Base-by-base conservation (phyloP, 2,329 filamentous ascomycete species). In the Onygenales sp. region DNA sequence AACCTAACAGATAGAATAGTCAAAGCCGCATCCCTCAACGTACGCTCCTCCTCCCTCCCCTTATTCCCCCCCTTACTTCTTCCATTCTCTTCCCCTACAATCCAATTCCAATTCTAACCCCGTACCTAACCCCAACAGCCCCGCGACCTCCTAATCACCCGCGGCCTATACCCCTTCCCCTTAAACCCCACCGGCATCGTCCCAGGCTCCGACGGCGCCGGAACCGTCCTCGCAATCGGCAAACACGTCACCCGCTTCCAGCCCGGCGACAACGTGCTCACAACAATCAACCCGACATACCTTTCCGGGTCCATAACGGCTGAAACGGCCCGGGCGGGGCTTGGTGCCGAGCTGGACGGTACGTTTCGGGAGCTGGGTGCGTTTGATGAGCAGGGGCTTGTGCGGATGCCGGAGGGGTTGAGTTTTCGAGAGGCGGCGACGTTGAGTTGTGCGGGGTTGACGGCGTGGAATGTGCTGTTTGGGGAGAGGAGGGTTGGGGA, bases 391-490 rank as follows among this genome's bases (percentile, higher is more conserved):
- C 50, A 46, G 11, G 50, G 50, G 9, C 42, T 52, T 4, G 50
- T 52, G 9, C 7, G 10, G 21, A 52, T 52, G 54, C 42, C 32
- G 17, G 44, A 14, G 39, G 37, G 36, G 52, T 51, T 45, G 42
- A 52, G 48, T 33, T 51, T 49, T 37, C 31, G 14, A 14, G 52
- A 48, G 33, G 40, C 39, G 11, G 63, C 66, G 11, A 78, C 77
- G 0, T 65, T 80, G 27, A 67, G 69, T 17, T 79, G 77, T 58
- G 70, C 71, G 1, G 70, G 64, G 4, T 53, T 74, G 49, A 75
- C 71, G 1, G 76, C 77, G 0, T 80, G 77, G 77, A 79, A 80
- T 59, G 74, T 72, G 0, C 66, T 80, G 6, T 78, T 77, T 57
- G 77, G 77, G 9, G 66, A 67, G 43, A 64, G 63, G 53, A 61